Evolutionary conservation across 2,329 filamentous ascomycete species (phyloP), one percentile per base, ranked within the genome.

Genomic region (Fusarium continuum): DNA sequence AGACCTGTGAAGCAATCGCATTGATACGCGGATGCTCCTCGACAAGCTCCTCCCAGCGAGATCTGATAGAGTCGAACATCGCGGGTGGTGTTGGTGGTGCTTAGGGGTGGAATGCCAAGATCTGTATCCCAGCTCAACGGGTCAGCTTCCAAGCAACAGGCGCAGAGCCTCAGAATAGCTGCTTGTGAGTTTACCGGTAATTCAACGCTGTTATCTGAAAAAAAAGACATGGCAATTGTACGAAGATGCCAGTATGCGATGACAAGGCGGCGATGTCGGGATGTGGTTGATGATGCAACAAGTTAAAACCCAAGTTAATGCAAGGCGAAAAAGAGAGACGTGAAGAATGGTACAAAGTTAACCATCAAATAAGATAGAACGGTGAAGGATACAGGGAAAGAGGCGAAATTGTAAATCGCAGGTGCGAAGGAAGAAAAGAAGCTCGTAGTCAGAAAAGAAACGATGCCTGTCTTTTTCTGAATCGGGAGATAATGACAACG

Each of bases 61-160:
- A 20, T 41, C 47, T 69, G 35, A 67, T 38, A 14, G 56, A 62
- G 13, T 49, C 54, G 17, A 67, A 34, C 70, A 72, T 72, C n/a
- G 26, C 64, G 16, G 17, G 19, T 45, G 5, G 17, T 48, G 17
- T n/a, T 31, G 22, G 36, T 26, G 40, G 23, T 35, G 39, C 20
- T 38, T 32, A n/a, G 39, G 50, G 23, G 45, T 40, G 38, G 54
- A 31, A 55, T 54, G 65, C 60, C 56, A 61, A 58, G 55, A 46
- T 26, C 17, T 23, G 39, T 23, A 46, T 47, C 48, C 61, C 39
- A 29, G 48, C 51, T 32, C 39, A 23, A 43, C 46, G 41, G 47
- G 40, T 49, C 61, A 55, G 51, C 46, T 65, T 48, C 26, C 39
- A 64, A 40, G 39, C 11, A 46, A 45, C 25, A 14, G n/a, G 36